These are phyloP conservation scores for Penicillium silybi DNA, from an alignment of 495 filamentous ascomycete species.

Conservation along the genomic window DNA sequence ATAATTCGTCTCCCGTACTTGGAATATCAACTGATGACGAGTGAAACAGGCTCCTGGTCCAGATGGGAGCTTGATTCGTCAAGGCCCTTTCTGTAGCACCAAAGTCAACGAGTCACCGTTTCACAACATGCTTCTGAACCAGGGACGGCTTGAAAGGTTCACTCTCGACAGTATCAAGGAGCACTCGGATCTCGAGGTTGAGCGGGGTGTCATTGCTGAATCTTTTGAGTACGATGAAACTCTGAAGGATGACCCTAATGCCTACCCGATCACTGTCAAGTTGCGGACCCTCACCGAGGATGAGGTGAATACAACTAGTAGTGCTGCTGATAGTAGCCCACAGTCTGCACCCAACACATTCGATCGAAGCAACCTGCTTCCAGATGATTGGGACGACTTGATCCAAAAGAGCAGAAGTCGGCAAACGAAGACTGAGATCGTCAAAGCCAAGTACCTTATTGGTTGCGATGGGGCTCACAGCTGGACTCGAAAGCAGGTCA, in stretches of 20 bases:
- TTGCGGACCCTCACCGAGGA: slow-evolving; percentile 44
- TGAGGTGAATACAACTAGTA: slow-evolving; percentile 27
- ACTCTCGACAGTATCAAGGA: slow-evolving; percentile 49
- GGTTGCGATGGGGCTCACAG: slow-evolving; percentile 64
- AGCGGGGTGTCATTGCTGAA: slow-evolving; percentile 47
- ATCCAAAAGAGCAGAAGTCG: slow-evolving; percentile 29
- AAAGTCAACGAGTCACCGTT: slow-evolving; percentile 52
- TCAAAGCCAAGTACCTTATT: slow-evolving; percentile 62
- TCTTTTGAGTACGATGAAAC: slow-evolving; percentile 43
- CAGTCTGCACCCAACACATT: slow-evolving; percentile 38
- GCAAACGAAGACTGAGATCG: slow-evolving; percentile 32
- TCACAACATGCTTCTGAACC: slow-evolving; percentile 49
- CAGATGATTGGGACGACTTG: slow-evolving; percentile 56
- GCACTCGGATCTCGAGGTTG: slow-evolving; percentile 44
- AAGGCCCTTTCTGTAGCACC: slow-evolving; percentile 49
- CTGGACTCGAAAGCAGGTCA: slow-evolving; percentile 57
- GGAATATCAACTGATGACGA: neutral
- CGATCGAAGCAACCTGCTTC: slow-evolving; percentile 45
- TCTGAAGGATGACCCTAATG: slow-evolving; percentile 36
- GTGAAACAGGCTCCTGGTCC: slow-evolving; percentile 27
- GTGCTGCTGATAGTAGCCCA: neutral
- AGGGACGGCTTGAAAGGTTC: slow-evolving; percentile 55
- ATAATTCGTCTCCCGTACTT: neutral
- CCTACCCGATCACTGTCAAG: slow-evolving; percentile 52
- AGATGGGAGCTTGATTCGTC: slow-evolving; percentile 45